phyloP scores from a whole-genome alignment of 2,329 filamentous ascomycete genomes.

The Pseudogymnoascus sp. region DNA sequence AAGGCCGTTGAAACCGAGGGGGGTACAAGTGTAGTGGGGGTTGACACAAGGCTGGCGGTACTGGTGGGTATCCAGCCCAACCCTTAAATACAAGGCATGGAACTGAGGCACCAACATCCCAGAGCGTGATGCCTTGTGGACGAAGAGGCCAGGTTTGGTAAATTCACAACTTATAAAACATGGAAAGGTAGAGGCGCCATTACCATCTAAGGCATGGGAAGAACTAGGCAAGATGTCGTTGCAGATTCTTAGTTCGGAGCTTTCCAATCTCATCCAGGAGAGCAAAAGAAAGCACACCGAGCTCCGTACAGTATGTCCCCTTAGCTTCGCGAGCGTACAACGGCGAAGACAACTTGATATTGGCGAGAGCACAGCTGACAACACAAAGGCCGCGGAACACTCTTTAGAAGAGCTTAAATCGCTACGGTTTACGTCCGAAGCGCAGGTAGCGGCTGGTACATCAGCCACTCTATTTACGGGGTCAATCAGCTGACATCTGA shows the following conservation, averaged over 20 bases:
- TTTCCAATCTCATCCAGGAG: conserved; percentile 87
- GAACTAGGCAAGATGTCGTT: conserved; percentile 61
- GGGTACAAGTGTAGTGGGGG: conserved; percentile 9
- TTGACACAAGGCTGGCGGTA: conserved; percentile 6
- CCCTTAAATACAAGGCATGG: neutral
- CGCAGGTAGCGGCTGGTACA: conserved; percentile 36
- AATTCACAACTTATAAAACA: conserved; percentile 2
- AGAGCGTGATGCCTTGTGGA: neutral
- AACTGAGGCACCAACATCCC: neutral
- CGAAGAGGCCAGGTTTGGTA: conserved; percentile 6
- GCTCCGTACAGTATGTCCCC: conserved; percentile 61
- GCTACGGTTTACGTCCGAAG: conserved; percentile 66
- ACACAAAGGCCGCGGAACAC: conserved; percentile 74
- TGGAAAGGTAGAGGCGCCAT: conserved; percentile 5
- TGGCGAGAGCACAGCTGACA: conserved; percentile 17
- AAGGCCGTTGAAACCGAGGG: conserved; percentile 8
- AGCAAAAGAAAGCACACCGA: conserved; percentile 93
- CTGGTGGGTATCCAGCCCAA: neutral
- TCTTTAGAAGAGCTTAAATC: conserved; percentile 82
- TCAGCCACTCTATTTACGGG: conserved; percentile 13
- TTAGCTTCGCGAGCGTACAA: neutral
- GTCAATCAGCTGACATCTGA: conserved; percentile 6
- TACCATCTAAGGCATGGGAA: conserved; percentile 8
- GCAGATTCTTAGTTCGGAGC: conserved; percentile 80
- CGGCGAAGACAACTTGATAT: neutral